Conservation (phyloP, 2,329 filamentous ascomycete species). For the Aspergillus versicolor region DNA sequence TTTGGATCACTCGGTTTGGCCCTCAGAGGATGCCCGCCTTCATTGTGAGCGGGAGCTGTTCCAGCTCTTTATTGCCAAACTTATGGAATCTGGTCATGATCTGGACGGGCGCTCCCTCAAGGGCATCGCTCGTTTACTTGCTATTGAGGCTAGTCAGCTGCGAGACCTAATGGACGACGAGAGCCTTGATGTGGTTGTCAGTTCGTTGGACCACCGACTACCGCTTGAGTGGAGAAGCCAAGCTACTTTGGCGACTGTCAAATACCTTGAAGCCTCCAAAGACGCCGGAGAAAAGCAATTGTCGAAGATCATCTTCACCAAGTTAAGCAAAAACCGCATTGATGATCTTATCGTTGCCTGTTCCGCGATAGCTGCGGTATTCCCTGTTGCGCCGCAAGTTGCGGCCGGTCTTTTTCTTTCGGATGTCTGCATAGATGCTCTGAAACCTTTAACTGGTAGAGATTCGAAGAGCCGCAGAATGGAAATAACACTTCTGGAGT, state of each 20-base stretch:
- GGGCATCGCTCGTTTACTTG: conserved; percentile 59
- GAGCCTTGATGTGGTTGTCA: conserved; percentile 80
- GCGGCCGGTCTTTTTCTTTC: conserved; percentile 79
- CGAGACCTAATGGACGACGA: conserved; percentile 60
- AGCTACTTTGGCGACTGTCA: conserved; percentile 77
- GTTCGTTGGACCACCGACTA: conserved; percentile 81
- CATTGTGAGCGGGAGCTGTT: conserved; percentile 50
- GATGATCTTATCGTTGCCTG: conserved; percentile 91
- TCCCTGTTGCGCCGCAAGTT: conserved; percentile 77
- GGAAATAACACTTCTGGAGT: conserved; percentile 80
- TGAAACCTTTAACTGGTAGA: conserved; percentile 73
- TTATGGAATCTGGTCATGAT: conserved; percentile 89
- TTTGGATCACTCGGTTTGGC: conserved; percentile 47
- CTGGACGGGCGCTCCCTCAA: conserved; percentile 61
- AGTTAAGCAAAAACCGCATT: conserved; percentile 71
- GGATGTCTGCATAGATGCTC: conserved; percentile 77
- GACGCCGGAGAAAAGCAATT: conserved; percentile 70
- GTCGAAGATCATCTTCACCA: conserved; percentile 70
- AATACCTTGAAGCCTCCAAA: conserved; percentile 75
- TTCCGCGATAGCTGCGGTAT: conserved; percentile 84
- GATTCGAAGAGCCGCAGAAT: conserved; percentile 84
- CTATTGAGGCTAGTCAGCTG: conserved; percentile 53
- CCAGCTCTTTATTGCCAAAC: conserved; percentile 73
- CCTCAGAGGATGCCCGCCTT: conserved; percentile 40
- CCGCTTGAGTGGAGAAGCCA: conserved; percentile 72